Conservation (phyloP, 2,329 filamentous ascomycete genomes). For the Diplocarpon rosae region DNA sequence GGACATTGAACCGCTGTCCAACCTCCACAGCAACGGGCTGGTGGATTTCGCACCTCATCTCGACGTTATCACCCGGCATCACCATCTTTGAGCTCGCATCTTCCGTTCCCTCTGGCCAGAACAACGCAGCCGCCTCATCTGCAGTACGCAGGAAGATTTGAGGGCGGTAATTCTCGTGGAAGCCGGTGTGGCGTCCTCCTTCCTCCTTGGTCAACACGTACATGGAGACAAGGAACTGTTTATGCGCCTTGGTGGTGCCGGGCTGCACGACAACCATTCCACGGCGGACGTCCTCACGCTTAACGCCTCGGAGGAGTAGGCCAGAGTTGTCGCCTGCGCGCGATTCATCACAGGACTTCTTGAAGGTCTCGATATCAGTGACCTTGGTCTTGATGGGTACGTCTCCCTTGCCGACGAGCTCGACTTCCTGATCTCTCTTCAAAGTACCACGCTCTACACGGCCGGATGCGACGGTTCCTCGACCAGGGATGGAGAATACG, state of each 20-base stretch:
- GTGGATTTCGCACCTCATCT: slow-evolving; percentile 85
- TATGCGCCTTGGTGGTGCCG: slow-evolving; percentile 73
- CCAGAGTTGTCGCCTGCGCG: slow-evolving; percentile 97
- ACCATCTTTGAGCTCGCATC: slow-evolving; percentile 67
- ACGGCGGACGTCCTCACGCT: slow-evolving; percentile 86
- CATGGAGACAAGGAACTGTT: slow-evolving; percentile 87
- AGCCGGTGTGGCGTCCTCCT: slow-evolving; percentile 92
- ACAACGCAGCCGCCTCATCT: slow-evolving; percentile 66
- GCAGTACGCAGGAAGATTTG: slow-evolving; percentile 94
- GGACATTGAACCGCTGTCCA: slow-evolving; percentile 95
- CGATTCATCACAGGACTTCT: slow-evolving; percentile 97
- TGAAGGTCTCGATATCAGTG: slow-evolving; percentile 99
- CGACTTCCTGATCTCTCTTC: slow-evolving; percentile 90
- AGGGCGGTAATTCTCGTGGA: slow-evolving; percentile 91
- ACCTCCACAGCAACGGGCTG: slow-evolving; percentile 78
- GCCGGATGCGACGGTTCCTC: slow-evolving; percentile 92
- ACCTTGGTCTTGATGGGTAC: slow-evolving; percentile 95
- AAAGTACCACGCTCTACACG: slow-evolving; percentile 92
- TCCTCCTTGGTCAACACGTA: slow-evolving; percentile 98
- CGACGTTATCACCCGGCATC: slow-evolving; percentile 97
- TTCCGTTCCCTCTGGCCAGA: slow-evolving; percentile 76
- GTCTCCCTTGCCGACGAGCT: slow-evolving; percentile 79
- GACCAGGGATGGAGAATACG: slow-evolving; percentile 80
- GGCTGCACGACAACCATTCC: slow-evolving; percentile 91
- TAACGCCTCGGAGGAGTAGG: slow-evolving; percentile 87